These are phyloP conservation scores for Aspergillus sp. DNA, from an alignment of 2,329 filamentous ascomycete genomes.

Conservation along the genomic window DNA sequence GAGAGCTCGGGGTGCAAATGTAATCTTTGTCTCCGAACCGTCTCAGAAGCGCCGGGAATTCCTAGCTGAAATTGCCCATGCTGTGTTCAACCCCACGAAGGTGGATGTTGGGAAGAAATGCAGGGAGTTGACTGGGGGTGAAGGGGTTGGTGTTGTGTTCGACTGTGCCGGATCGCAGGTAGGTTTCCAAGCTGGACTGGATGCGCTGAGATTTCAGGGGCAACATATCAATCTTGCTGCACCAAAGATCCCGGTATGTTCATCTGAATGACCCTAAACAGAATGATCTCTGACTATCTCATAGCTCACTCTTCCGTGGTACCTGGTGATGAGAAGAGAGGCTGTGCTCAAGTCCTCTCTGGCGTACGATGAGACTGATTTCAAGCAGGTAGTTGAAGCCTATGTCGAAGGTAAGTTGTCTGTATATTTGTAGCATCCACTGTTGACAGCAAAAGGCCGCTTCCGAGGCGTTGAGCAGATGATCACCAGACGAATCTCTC, in stretches of 20 bases:
- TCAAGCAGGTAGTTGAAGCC: conserved; percentile 7
- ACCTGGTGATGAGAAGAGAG: conserved; percentile 8
- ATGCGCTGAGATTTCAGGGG: conserved; percentile 9
- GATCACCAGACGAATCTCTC: conserved; percentile 6
- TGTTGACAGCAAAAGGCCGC: neutral
- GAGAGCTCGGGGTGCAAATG: conserved; percentile 3
- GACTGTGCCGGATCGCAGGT: conserved; percentile 12
- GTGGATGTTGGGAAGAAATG: conserved; percentile 1
- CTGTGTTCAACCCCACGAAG: conserved; percentile 3
- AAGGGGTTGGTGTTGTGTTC: conserved; percentile 9
- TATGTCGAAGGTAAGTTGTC: conserved; percentile 7
- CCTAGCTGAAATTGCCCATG: neutral
- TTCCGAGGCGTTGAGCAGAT: conserved; percentile 12
- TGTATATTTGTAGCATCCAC: neutral
- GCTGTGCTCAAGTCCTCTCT: conserved; percentile 7
- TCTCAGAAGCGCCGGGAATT: conserved; percentile 2
- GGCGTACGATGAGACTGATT: conserved; percentile 10
- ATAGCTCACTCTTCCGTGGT: conserved; percentile 7
- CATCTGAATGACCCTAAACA: neutral
- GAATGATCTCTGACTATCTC: neutral
- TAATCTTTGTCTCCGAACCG: conserved; percentile 8
- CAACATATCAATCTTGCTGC: conserved; percentile 11
- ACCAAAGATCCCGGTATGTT: conserved; percentile 6
- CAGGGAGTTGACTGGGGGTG: neutral
- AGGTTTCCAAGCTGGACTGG: conserved; percentile 3